Percentiles rank a stretch among this genome's conserved stretches.
phyloP scores from a whole-genome alignment of 2,329 filamentous ascomycete species.

The Elsinoe australis region DNA sequence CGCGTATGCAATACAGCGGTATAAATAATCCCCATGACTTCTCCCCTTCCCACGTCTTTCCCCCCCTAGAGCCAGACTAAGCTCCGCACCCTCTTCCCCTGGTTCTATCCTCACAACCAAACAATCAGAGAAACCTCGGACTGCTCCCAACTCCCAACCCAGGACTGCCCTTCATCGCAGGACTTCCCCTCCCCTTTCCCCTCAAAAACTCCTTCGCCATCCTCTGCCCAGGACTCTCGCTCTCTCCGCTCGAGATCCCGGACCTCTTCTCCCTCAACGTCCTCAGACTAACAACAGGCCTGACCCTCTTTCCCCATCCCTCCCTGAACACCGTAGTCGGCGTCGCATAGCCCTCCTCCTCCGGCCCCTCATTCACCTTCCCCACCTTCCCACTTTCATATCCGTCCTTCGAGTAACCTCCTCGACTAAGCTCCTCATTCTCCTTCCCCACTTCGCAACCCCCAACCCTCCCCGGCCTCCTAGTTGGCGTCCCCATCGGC shows the following conservation, averaged over 20 bases:
- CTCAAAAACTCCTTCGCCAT: conserved; percentile 20
- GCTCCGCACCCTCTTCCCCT: no score
- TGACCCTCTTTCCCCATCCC: not conserved
- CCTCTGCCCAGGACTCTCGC: conserved; percentile 19
- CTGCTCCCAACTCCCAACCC: conserved; percentile 3
- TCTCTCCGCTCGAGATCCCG: conserved; percentile 10
- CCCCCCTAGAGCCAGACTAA: no score
- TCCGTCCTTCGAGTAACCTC: no score
- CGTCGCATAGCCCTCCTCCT: no score
- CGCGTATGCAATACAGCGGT: not conserved
- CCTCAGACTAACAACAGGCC: not conserved
- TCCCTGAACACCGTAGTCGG: conserved; percentile 9
- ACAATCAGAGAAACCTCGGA: not conserved
- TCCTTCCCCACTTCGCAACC: no score
- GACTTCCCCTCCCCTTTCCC: conserved; percentile 10
- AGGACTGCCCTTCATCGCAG: conserved; percentile 2
- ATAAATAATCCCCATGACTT: conserved; percentile 10
- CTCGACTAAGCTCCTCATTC: no score
- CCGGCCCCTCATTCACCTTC: conserved; percentile 21
- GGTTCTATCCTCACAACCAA: not conserved
- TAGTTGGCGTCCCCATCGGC: no score
- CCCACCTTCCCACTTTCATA: conserved; percentile 27
- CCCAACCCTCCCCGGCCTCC: no score
- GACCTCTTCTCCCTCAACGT: conserved; percentile 7
- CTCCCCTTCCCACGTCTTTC: not conserved